Percentiles rank a stretch among this genome's conserved stretches.
These are phyloP conservation scores for Angophora floribunda DNA, from an alignment of 345 rosid species.

Conservation along the genomic window DNA sequence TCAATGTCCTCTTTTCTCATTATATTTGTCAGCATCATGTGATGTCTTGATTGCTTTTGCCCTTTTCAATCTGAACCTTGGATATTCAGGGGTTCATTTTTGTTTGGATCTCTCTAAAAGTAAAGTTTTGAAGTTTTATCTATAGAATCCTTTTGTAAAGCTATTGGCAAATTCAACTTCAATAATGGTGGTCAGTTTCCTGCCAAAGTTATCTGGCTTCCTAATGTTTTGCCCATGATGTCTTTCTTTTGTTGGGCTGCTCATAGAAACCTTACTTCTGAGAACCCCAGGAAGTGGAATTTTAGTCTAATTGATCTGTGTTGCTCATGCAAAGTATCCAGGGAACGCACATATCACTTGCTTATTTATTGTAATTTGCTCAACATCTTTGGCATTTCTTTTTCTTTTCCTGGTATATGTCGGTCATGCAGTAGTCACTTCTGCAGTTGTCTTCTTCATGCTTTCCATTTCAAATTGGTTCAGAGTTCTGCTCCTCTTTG, in stretches of 20 bases:
- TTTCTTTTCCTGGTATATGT: background rate
- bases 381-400: background rate
- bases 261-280: background rate
- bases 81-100: background rate
- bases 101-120: background rate
- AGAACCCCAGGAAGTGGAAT: background rate
- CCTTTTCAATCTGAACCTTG: background rate
- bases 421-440: background rate
- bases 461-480: background rate
- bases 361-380: background rate
- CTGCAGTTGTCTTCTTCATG: background rate
- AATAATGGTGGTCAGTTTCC: background rate
- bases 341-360: background rate
- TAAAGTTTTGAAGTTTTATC: background rate
- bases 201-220: background rate
- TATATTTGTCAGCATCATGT: background rate
- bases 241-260: background rate
- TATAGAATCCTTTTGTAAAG: background rate
- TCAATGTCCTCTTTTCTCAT: background rate
- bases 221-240: background rate
- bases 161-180: background rate
- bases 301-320: background rate
- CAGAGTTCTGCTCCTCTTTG: background rate
- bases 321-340: background rate
- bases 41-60: background rate